Percentiles rank a stretch among this genome's conserved stretches.
phyloP scores from a whole-genome alignment of 1,284 basidiomycete species.

The Wallemia hederae region DNA sequence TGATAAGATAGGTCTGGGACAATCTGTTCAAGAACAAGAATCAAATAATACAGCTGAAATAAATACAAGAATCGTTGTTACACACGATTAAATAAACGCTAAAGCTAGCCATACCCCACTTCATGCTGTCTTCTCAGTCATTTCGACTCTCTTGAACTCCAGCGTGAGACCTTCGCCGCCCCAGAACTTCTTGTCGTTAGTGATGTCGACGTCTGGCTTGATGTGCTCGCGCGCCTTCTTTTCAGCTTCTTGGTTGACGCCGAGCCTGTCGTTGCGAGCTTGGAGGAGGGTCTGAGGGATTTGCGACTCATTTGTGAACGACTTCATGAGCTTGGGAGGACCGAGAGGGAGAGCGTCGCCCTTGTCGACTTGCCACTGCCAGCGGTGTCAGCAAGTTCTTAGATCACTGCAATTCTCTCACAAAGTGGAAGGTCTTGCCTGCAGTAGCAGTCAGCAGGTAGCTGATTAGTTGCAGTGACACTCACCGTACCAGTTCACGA shows the following conservation, averaged over 20 bases:
- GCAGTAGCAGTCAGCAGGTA: no score
- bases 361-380: constrained; percentile 5
- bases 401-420: no score
- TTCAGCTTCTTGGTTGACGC: background rate
- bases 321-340: constrained; percentile 4
- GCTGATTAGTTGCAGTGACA: no score
- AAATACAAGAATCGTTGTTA: no score
- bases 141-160: background rate
- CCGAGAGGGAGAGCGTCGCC: constrained; percentile 5
- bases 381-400: no score
- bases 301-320: background rate
- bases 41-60: no score
- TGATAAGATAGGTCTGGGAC: no score
- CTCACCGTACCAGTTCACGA: constrained; percentile 7
- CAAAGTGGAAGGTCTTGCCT: constrained; percentile 8
- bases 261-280: background rate
- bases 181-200: background rate
- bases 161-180: background rate
- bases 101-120: no score
- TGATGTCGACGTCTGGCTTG: background rate
- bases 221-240: background rate
- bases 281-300: background rate
- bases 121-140: no score
- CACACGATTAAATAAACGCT: no score
- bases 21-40: no score